Base-by-base conservation (phyloP, 306 rosid genomes). In the Leucaena leucocephala region DNA sequence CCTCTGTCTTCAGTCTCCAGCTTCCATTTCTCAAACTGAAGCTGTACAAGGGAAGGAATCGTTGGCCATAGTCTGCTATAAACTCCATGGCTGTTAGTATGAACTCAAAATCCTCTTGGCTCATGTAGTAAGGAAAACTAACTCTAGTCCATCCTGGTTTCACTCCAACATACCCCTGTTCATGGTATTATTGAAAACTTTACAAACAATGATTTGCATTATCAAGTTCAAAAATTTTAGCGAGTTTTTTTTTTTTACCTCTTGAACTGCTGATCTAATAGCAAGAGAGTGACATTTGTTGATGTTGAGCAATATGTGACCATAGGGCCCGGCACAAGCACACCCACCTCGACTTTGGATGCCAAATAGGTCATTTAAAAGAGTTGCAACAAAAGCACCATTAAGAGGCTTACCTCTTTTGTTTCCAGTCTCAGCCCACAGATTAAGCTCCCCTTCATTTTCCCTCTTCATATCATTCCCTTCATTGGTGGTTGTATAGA, bases 301-400 rank as follows among this genome's bases (percentile, higher is more conserved):
- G 81, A 94, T 76, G 33, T 80, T 54, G 68, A 94, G 98, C 83
- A 94, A 82, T 6, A 33, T 11, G 46, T 94, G 98, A 34, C 92
- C 98, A 52, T 92, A 92, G 8, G 97, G 98, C 39, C 93, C 98
- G n/a, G 98, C 97, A 76, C 97, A 94, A 43, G 89, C 91, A 72
- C 98, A 92, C 12, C 97, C 97, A 2, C 98, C 98, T 34, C 97
- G 76, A 78, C 97, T 91, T 80, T 92, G 97, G 58, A 94, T 89
- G 35, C 98, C 98, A 34, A 94, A 94, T 35, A 91, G 77, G 75
- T 92, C 97, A 83, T 88, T 94, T 42, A 94, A 90, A 19, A 94
- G 72, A 8, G 89, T 52, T 62, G 97, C 92, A 75, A 91, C 92
- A 48, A 91, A 92, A 68, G 91, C 85, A 16, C 98, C 97, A 82